Conservation (phyloP, 176 grass and related monocot genomes). For the Paspalum notatum region DNA sequence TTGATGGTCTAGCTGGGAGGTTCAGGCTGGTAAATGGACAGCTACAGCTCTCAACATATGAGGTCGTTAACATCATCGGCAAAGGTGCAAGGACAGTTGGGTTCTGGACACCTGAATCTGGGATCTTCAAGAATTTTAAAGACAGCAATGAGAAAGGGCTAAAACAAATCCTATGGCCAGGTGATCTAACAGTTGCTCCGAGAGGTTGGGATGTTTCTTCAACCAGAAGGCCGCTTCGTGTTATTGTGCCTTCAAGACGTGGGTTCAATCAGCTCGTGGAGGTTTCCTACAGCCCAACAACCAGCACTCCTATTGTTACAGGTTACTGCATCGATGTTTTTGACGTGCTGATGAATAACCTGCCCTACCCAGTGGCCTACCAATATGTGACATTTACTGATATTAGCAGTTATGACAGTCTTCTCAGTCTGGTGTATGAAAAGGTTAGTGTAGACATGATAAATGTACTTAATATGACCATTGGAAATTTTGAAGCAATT, state of each 20-base stretch:
- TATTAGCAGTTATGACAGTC: background rate
- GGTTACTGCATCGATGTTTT: slow-evolving; percentile 30
- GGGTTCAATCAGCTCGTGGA: background rate
- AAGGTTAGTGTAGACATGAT: slow-evolving; percentile 12
- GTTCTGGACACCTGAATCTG: slow-evolving; percentile 49
- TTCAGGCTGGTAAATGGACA: slow-evolving; percentile 52
- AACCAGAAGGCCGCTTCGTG: background rate
- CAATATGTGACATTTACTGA: background rate
- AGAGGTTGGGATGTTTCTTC: slow-evolving; percentile 7
- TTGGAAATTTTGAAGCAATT: background rate
- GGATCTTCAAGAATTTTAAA: slow-evolving; percentile 33
- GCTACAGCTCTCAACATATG: slow-evolving; percentile 40
- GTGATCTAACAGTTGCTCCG: background rate
- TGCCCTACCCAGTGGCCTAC: slow-evolving; percentile 8
- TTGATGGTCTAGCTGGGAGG: slow-evolving; percentile 55
- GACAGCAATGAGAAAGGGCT: background rate
- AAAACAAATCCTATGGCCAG: slow-evolving; percentile 24
- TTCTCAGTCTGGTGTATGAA: background rate
- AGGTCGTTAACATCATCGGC: slow-evolving; percentile 58
- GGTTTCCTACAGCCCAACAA: background rate
- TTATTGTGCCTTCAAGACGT: background rate
- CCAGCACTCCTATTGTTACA: background rate
- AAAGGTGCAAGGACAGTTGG: slow-evolving; percentile 43
- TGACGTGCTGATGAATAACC: background rate
- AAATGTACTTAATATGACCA: background rate